Conservation (phyloP, 768 basidiomycete species). For the Chalciporus pseudorubinellus region DNA sequence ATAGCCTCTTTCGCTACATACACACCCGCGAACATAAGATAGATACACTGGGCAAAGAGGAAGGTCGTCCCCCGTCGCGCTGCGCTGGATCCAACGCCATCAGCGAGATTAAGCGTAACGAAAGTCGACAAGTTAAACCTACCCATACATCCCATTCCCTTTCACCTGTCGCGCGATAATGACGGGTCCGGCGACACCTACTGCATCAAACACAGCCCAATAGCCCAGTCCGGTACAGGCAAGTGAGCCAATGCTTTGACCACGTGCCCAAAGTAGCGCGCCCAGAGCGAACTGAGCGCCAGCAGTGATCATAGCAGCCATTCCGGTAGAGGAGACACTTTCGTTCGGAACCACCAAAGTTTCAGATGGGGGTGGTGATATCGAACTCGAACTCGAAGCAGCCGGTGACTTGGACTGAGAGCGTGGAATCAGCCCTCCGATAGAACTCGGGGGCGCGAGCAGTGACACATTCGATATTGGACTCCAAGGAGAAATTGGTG, state of each 20-base stretch:
- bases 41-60: slow-evolving; percentile 88
- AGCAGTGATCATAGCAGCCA: slow-evolving; percentile 21
- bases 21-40: slow-evolving; percentile 89
- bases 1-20: slow-evolving; percentile 98
- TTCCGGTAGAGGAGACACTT: slow-evolving; percentile 22
- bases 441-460: slow-evolving; percentile 2
- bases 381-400: slow-evolving; percentile 11
- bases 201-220: slow-evolving; percentile 92
- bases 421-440: slow-evolving; percentile 14
- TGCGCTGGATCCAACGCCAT: slow-evolving; percentile 39
- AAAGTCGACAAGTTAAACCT: slow-evolving; percentile 37
- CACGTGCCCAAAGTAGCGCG: slow-evolving; percentile 80
- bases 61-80: slow-evolving; percentile 66
- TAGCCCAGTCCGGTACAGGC: slow-evolving; percentile 91
- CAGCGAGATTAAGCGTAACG: not conserved
- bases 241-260: slow-evolving; percentile 85
- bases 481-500: slow-evolving; percentile 67
- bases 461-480: slow-evolving; percentile 40
- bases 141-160: slow-evolving; percentile 54
- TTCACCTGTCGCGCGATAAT: slow-evolving; percentile 38
- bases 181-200: slow-evolving; percentile 60
- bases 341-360: not conserved
- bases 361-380: not conserved
- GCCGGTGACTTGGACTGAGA: slow-evolving; percentile 26
- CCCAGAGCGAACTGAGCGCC: slow-evolving; percentile 61